Evolutionary conservation across 306 rosid species (phyloP), one percentile per base, ranked within the genome.

Genomic region (Prosopis cineraria): DNA sequence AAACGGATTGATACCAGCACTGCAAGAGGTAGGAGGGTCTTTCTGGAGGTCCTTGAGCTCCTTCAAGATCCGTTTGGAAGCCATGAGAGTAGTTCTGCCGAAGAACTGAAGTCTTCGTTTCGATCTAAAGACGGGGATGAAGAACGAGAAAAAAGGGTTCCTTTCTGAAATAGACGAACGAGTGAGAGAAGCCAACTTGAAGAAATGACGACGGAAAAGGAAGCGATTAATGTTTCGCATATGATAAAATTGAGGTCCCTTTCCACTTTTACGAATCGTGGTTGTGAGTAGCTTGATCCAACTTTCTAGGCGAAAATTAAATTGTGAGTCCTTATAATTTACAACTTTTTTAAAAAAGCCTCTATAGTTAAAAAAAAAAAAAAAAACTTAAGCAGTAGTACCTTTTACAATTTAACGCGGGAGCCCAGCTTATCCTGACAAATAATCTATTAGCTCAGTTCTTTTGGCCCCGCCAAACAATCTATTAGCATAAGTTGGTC

Each of bases 11-110:
- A 4, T 80, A 93, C 97, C 97, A 11, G 96, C 93, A 71, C 93
- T 93, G 88, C 96, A 87, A 5, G 97, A 93, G 78, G 97, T 90
- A 40, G 93, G 96, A 40, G 96, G 97, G 69, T 93, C 93, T 85
- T 92, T 89, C 85, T 92, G 96, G 82, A 89, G 91, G 85, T 92
- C 93, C 79, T 92, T 92, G 72, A 92, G 92, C 89, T 93, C 97
- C 89, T 93, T 90, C 82, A 90, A 84, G 82, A 93, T 93, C 86
- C 96, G 91, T 77, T 90, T 93, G 41, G 92, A 93, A 52, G 93
- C 97, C 97, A 90, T 93, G 79, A 10, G 30, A 60, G 67, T 6
- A 20, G 33, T 20, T 8, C 33, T n/a, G 17, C n/a, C 9, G 64
- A 67, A 74, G 25, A 44, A 52, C 14, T 47, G 33, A 50, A 73